Conservation (phyloP, 257 asterid genomes). For the Jasminum sambac region DNA sequence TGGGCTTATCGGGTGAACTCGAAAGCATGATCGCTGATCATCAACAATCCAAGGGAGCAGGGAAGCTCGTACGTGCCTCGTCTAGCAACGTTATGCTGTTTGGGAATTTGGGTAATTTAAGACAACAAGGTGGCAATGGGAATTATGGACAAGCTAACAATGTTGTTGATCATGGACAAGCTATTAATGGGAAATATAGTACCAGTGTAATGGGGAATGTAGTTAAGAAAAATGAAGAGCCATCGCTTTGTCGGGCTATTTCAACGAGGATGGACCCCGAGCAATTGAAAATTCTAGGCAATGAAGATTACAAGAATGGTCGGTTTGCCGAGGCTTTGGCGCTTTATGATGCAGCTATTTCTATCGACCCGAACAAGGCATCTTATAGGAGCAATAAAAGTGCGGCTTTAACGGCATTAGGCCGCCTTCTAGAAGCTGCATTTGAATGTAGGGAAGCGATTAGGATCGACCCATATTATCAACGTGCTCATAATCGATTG, state of each 20-base stretch:
- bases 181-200: conserved; percentile 30
- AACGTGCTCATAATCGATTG: conserved; percentile 80
- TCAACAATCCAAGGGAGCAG: conserved; percentile 53
- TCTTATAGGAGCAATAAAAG: conserved; percentile 94
- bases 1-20: conserved; percentile 68
- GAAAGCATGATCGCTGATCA: conserved; percentile 72
- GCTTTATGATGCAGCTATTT: conserved; percentile 86
- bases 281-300: conserved; percentile 82
- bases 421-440: conserved; percentile 89
- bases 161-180: conserved; percentile 28
- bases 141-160: conserved; percentile 19
- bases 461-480: conserved; percentile 67
- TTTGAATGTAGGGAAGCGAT: conserved; percentile 87
- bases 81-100: conserved; percentile 68
- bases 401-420: conserved; percentile 90
- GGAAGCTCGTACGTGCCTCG: conserved; percentile 63
- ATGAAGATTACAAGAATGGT: conserved; percentile 92
- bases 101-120: conserved; percentile 64
- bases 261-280: conserved; percentile 96
- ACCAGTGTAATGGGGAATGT: conserved; percentile 57
- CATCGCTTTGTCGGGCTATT: conserved; percentile 75
- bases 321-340: conserved; percentile 90
- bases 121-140: conserved; percentile 44
- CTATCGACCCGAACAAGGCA: conserved; percentile 88
- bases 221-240: conserved; percentile 45